A percentile compares a stretch with the other conserved stretches of the same genome.
phyloP scores from a whole-genome alignment of 2,329 filamentous ascomycete species.

The Davidsoniella eucalypti region DNA sequence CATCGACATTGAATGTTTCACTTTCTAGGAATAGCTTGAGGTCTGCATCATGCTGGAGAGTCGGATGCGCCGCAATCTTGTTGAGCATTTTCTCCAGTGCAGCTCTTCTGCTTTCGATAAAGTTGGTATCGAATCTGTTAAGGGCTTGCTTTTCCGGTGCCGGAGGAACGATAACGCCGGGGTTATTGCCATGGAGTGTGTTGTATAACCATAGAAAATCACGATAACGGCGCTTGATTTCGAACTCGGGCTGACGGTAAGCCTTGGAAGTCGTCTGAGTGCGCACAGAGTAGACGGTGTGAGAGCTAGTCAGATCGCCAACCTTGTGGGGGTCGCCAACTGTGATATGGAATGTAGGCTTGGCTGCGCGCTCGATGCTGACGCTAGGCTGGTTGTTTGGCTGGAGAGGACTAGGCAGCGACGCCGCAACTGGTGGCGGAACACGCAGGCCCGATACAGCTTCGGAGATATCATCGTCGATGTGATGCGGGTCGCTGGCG shows the following conservation, averaged over 20 bases:
- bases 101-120: slow-evolving; percentile 80
- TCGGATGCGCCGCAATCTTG: slow-evolving; percentile 79
- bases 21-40: slow-evolving; percentile 95
- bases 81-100: slow-evolving; percentile 96
- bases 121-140: slow-evolving; percentile 88
- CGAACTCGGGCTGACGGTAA: slow-evolving; percentile 82
- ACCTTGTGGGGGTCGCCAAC: slow-evolving; percentile 98
- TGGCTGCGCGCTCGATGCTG: slow-evolving; percentile 81
- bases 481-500: slow-evolving; percentile 44
- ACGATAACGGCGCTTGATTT: slow-evolving; percentile 82
- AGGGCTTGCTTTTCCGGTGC: slow-evolving; percentile 97
- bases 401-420: slow-evolving; percentile 34
- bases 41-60: slow-evolving; percentile 82
- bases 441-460: slow-evolving; percentile 36
- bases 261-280: slow-evolving; percentile 93
- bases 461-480: slow-evolving; percentile 30
- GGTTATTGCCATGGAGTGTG: slow-evolving; percentile 83
- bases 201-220: slow-evolving; percentile 98
- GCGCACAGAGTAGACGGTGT: slow-evolving; percentile 92
- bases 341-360: slow-evolving; percentile 75
- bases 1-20: slow-evolving; percentile 85
- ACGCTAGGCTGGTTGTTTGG: slow-evolving; percentile 56
- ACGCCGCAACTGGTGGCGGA: slow-evolving; percentile 47
- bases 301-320: slow-evolving; percentile 86
- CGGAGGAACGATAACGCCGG: slow-evolving; percentile 84